A percentile compares a stretch with the other conserved stretches of the same genome.
phyloP scores from a whole-genome alignment of 2,329 filamentous ascomycete genomes.

The Verticillium longisporum region DNA sequence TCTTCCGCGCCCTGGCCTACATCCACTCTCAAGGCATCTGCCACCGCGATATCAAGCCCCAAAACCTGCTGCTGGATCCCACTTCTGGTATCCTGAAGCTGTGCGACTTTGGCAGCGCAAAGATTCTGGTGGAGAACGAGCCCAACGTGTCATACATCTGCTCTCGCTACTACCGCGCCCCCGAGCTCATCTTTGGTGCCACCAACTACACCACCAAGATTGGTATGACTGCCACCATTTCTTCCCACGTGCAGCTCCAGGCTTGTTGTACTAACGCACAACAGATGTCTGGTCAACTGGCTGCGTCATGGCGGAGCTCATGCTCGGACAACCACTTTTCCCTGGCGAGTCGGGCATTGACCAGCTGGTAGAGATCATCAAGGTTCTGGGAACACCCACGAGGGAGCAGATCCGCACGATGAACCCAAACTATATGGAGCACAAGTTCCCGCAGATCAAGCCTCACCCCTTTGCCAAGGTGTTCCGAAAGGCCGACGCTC shows the following conservation, averaged over 20 bases:
- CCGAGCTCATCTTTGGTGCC: conserved; percentile 95
- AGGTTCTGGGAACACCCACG: conserved; percentile 93
- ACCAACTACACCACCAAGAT: conserved; percentile 99
- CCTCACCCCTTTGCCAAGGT: conserved; percentile 99
- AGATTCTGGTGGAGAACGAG: conserved; percentile 97
- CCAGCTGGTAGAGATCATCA: conserved; percentile 98
- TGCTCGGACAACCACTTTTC: conserved; percentile 97
- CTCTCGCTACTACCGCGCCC: conserved; percentile 96
- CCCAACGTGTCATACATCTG: conserved; percentile 99
- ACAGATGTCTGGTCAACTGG: conserved; percentile 98
- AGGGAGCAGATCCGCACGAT: conserved; percentile 98
- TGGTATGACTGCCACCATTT: conserved; percentile 53
- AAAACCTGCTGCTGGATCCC: conserved; percentile 92
- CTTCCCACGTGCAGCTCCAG: not conserved
- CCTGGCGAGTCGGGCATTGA: conserved; percentile 98
- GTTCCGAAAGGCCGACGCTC: conserved; percentile 90
- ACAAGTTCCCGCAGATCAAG: conserved; percentile 99
- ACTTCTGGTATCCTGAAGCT: conserved; percentile 89
- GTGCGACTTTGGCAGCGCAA: conserved; percentile 97
- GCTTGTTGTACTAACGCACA: conserved; percentile 6
- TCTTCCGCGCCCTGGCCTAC: conserved; percentile 96
- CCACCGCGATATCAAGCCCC: conserved; percentile 97
- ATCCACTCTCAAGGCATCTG: conserved; percentile 99
- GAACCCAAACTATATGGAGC: conserved; percentile 99
- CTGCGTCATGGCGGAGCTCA: conserved; percentile 98